Percentiles rank a stretch among this genome's conserved stretches.
These are phyloP conservation scores for Baorangia bicolor DNA, from an alignment of 768 basidiomycete genomes.

Conservation along the genomic window DNA sequence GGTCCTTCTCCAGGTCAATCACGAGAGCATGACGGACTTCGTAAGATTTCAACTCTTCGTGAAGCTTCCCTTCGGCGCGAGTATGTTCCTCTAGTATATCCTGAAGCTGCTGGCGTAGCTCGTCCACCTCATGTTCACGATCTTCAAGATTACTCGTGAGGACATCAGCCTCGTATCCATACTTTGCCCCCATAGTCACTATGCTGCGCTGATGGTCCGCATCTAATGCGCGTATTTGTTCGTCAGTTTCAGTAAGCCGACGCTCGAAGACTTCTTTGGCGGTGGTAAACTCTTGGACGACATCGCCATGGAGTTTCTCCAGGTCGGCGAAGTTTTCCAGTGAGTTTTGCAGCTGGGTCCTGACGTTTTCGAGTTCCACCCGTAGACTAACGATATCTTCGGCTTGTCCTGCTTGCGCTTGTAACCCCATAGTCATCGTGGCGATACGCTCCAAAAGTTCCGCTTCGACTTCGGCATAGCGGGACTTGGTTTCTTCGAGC, in stretches of 20 bases:
- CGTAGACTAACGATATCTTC: slow-evolving; percentile 23
- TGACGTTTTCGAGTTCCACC: slow-evolving; percentile 26
- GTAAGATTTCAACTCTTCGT: slow-evolving; percentile 26
- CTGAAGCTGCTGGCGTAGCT: slow-evolving; percentile 39
- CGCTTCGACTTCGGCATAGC: slow-evolving; percentile 35
- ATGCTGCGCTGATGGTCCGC: slow-evolving; percentile 22
- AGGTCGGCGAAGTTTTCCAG: slow-evolving; percentile 25
- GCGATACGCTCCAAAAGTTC: slow-evolving; percentile 30
- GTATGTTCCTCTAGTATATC: slow-evolving; percentile 36
- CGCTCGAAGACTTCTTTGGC: slow-evolving; percentile 32
- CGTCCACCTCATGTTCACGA: slow-evolving; percentile 33
- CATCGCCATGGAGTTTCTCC: slow-evolving; percentile 25
- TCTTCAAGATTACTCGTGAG: slow-evolving; percentile 41
- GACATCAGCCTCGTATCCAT: slow-evolving; percentile 31
- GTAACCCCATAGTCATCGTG: slow-evolving; percentile 20
- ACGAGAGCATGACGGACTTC: slow-evolving; percentile 30
- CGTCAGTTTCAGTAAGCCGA: slow-evolving; percentile 26
- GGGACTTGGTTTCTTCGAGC: slow-evolving; percentile 34
- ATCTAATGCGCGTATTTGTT: slow-evolving; percentile 27
- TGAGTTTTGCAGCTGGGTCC: slow-evolving; percentile 22
- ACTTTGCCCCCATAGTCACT: slow-evolving; percentile 35
- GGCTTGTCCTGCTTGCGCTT: slow-evolving; percentile 6
- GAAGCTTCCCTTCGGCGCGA: slow-evolving; percentile 31
- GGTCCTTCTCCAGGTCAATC: slow-evolving; percentile 34
- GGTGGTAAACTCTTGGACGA: slow-evolving; percentile 23